Evolutionary conservation across 257 asterid species (phyloP).

Genomic region (Paulownia fortunei): DNA sequence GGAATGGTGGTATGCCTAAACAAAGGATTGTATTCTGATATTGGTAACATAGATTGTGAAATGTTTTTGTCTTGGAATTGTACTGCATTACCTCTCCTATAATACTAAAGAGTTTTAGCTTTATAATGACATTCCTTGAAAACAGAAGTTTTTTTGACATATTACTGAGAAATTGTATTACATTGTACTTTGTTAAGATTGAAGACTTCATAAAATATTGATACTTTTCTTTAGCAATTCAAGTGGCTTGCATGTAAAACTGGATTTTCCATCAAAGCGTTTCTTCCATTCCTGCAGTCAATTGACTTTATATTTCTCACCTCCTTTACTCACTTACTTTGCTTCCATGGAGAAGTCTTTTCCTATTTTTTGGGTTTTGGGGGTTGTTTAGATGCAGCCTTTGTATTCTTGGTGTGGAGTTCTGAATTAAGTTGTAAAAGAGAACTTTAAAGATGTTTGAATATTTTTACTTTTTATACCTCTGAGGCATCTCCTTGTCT

Average conservation of each 20-base stretch:
- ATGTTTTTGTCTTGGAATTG: not conserved
- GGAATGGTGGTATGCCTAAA: not conserved
- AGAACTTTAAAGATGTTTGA: not conserved
- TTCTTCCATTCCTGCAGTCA: not conserved
- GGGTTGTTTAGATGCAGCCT: not conserved
- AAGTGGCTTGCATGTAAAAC: not conserved
- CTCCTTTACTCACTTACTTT: not conserved
- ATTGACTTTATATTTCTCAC: not conserved
- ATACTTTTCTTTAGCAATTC: not conserved
- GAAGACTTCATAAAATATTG: not conserved
- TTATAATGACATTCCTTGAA: not conserved
- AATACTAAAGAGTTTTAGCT: not conserved
- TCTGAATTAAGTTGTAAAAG: not conserved
- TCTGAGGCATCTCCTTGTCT: not conserved
- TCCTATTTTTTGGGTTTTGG: not conserved
- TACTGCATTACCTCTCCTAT: not conserved
- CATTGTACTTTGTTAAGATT: not conserved
- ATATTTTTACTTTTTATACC: no score
- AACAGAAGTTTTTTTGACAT: not conserved
- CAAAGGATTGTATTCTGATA: constrained; percentile 12
- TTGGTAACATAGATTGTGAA: not conserved
- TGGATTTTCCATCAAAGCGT: not conserved
- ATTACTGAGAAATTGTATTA: not conserved
- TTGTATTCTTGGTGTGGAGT: not conserved
- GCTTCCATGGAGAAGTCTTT: not conserved